Evolutionary conservation across 2,329 filamentous ascomycete species (phyloP).

Genomic region (Colletotrichum viniferum): DNA sequence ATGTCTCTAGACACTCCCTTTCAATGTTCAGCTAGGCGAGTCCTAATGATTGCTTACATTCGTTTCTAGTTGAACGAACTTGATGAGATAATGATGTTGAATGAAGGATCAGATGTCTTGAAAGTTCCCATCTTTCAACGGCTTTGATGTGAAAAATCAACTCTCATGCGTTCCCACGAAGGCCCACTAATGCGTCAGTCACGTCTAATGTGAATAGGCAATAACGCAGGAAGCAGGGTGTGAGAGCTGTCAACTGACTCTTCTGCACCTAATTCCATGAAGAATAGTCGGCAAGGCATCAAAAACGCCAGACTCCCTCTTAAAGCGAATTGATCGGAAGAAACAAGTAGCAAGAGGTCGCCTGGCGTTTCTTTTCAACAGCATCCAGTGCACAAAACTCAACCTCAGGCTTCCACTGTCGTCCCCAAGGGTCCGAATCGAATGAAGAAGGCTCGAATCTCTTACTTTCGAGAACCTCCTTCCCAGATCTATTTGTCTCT

Average conservation of each 20-base stretch:
- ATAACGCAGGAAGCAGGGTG: rapidly evolving
- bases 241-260: rapidly evolving
- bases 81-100: no score
- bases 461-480: background rate
- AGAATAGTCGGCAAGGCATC: background rate
- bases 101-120: no score
- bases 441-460: background rate
- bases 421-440: rapidly evolving
- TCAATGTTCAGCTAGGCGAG: no score
- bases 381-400: rapidly evolving
- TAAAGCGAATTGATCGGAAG: background rate
- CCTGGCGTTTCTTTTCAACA: rapidly evolving
- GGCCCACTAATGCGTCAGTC: background rate
- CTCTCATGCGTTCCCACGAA: no score
- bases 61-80: no score
- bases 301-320: background rate
- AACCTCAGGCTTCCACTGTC: background rate
- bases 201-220: background rate
- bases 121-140: no score
- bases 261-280: no score
- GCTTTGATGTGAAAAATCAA: no score
- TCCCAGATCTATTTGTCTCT: background rate
- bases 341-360: background rate
- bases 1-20: no score
- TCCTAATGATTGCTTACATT: no score